Percentiles rank a stretch among this genome's conserved stretches.
These are phyloP conservation scores for Hysterium pulicare DNA, from an alignment of 2,329 filamentous ascomycete species.

Conservation along the genomic window DNA sequence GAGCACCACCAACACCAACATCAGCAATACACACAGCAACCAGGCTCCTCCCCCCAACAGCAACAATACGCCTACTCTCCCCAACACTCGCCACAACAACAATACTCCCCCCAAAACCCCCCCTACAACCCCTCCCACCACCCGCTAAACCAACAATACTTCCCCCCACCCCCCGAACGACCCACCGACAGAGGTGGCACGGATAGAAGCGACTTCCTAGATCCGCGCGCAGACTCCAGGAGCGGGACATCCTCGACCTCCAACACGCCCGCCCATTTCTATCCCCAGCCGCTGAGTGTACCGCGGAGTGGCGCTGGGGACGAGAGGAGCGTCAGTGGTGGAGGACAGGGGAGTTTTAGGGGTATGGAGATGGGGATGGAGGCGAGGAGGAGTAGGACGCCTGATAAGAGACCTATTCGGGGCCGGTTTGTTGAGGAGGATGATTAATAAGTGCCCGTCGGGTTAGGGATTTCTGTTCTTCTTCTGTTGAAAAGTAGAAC, in stretches of 20 bases:
- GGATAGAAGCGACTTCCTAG: not conserved
- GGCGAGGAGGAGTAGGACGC: constrained; percentile 8
- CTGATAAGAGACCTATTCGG: constrained; percentile 15
- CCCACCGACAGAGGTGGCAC: constrained; percentile 6
- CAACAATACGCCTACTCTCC: constrained; percentile 12
- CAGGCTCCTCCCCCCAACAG: constrained; percentile 9
- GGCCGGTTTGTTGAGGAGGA: constrained; percentile 18
- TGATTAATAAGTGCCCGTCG: not conserved
- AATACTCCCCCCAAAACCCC: constrained; percentile 15
- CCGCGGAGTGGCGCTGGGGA: constrained; percentile 1
- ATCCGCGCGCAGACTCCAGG: not conserved
- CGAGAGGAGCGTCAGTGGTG: not conserved
- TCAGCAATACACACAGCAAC: constrained; percentile 6
- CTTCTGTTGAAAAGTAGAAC: too few species aligned
- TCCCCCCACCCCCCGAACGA: constrained; percentile 15
- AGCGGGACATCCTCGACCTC: constrained; percentile 10
- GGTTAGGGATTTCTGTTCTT: too few species aligned
- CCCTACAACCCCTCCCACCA: constrained; percentile 21
- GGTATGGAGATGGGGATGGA: constrained; percentile 1
- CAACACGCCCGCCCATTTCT: constrained; percentile 34
- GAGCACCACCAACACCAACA: constrained; percentile 12
- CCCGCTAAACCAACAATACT: constrained; percentile 11
- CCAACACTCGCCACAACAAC: constrained; percentile 9
- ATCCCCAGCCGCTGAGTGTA: constrained; percentile 23
- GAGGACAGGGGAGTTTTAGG: constrained; percentile 1